phyloP scores from a whole-genome alignment of 371 early-diverging fungal genomes.

The Rhizopus delemar region DNA sequence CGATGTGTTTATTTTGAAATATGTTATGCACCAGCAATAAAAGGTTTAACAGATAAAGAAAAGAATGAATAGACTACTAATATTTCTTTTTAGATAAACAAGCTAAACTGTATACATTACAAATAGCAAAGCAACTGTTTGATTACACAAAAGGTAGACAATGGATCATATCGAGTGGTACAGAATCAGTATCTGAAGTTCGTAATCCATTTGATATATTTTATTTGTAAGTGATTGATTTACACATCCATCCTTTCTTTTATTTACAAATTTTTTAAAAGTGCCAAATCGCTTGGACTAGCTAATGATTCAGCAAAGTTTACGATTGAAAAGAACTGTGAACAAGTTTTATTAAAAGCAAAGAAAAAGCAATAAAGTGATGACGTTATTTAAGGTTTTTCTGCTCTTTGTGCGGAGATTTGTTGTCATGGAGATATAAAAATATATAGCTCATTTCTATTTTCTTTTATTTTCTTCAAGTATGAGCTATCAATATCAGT shows the following conservation, averaged over 20 bases:
- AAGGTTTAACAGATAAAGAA: constrained; percentile 46
- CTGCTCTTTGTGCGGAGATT: not conserved
- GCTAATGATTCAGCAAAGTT: constrained; percentile 42
- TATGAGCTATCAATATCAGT: constrained; percentile 21
- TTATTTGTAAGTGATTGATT: constrained; percentile 35
- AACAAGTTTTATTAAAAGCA: constrained; percentile 17
- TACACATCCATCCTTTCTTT: not conserved
- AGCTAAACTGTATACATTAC: constrained; percentile 29
- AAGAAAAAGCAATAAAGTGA: constrained; percentile 5
- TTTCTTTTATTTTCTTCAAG: constrained; percentile 5
- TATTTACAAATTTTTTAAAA: constrained; percentile 2
- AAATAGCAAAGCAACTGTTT: constrained; percentile 31
- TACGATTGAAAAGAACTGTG: constrained; percentile 29
- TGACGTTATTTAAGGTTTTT: not conserved
- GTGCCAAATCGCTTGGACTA: constrained; percentile 40
- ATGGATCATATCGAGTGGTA: constrained; percentile 37
- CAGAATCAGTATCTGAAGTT: constrained; percentile 32
- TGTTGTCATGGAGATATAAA: not conserved
- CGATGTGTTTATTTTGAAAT: constrained; percentile 85
- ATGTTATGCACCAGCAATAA: constrained; percentile 69
- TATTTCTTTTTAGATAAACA: constrained; percentile 27
- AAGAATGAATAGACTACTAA: not conserved
- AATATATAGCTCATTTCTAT: constrained; percentile 1
- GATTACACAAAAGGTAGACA: constrained; percentile 23
- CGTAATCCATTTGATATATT: constrained; percentile 32